A percentile compares a stretch with the other conserved stretches of the same genome.
Conservation (phyloP, 2,329 filamentous ascomycete species). For the Penicillium brevicompactum region DNA sequence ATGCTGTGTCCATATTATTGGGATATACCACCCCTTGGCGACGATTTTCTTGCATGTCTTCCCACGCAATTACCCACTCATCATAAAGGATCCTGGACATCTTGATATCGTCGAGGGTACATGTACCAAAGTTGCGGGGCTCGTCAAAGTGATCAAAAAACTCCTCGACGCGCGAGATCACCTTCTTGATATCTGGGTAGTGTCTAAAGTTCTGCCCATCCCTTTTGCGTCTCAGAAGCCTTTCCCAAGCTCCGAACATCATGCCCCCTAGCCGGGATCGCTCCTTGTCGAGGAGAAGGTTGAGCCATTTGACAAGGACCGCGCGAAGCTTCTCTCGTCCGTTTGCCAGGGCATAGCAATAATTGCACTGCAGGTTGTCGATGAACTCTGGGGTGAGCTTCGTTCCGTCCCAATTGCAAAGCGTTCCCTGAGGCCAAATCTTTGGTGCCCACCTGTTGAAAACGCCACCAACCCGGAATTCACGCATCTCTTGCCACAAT, state of each 20-base stretch:
- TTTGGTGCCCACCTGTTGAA: neutral
- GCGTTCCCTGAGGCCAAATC: neutral
- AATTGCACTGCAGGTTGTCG: neutral
- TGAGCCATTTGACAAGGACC: neutral
- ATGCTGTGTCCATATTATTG: neutral
- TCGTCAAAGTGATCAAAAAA: too few relatives aligned
- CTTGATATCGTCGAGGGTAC: too few relatives aligned
- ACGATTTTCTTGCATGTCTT: too few relatives aligned
- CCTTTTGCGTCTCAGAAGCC: too few relatives aligned
- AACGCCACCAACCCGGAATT: neutral
- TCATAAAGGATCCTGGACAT: too few relatives aligned
- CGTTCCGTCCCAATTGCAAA: neutral
- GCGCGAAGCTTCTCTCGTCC: slow-evolving; percentile 1
- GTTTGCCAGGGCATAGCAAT: slow-evolving; percentile 1
- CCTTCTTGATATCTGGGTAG: too few relatives aligned
- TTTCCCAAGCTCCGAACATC: neutral
- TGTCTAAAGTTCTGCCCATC: too few relatives aligned
- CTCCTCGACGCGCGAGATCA: too few relatives aligned
- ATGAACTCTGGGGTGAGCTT: neutral
- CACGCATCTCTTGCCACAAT: neutral
- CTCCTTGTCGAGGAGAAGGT: neutral
- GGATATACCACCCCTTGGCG: too few relatives aligned
- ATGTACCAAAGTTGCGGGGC: too few relatives aligned
- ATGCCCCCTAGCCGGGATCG: too few relatives aligned
- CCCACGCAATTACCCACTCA: too few relatives aligned